phyloP scores from a whole-genome alignment of 2,329 filamentous ascomycete genomes.

The Eurotiales sp. region DNA sequence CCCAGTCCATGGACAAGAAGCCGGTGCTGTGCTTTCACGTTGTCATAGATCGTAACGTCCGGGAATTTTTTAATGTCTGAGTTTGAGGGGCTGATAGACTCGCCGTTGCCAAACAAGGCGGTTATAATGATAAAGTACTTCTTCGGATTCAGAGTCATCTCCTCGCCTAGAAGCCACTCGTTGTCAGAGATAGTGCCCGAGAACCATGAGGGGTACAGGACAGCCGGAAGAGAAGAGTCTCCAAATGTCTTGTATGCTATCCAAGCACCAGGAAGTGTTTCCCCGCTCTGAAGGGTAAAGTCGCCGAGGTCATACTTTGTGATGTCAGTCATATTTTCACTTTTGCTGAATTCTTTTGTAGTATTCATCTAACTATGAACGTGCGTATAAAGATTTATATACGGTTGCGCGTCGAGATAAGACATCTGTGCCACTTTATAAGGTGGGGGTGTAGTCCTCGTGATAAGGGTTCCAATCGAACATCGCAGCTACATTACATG shows the following conservation, averaged over 20 bases:
- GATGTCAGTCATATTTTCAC: constrained; percentile 19
- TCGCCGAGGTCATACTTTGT: constrained; percentile 51
- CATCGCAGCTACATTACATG: no score
- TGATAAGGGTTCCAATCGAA: no score
- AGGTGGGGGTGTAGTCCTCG: no score
- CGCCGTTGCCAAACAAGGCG: constrained; percentile 65
- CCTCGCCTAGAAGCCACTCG: constrained; percentile 66
- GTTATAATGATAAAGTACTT: constrained; percentile 67
- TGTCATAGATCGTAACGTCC: constrained; percentile 62
- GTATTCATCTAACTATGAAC: no score
- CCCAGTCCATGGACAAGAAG: constrained; percentile 62
- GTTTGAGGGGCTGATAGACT: constrained; percentile 67
- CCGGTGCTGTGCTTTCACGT: constrained; percentile 63
- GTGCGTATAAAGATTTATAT: no score
- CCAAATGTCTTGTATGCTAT: constrained; percentile 78
- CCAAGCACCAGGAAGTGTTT: constrained; percentile 59
- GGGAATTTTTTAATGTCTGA: constrained; percentile 52
- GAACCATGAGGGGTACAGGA: constrained; percentile 78
- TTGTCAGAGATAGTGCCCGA: constrained; percentile 67
- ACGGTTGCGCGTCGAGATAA: no score
- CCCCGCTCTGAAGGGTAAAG: constrained; percentile 63
- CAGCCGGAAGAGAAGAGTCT: constrained; percentile 56
- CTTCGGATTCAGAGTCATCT: constrained; percentile 61
- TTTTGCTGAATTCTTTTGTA: no score
- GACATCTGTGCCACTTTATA: no score